Base-by-base conservation (phyloP, 192 early-diverging fungal species). In the Borealophlyctis nickersoniae region DNA sequence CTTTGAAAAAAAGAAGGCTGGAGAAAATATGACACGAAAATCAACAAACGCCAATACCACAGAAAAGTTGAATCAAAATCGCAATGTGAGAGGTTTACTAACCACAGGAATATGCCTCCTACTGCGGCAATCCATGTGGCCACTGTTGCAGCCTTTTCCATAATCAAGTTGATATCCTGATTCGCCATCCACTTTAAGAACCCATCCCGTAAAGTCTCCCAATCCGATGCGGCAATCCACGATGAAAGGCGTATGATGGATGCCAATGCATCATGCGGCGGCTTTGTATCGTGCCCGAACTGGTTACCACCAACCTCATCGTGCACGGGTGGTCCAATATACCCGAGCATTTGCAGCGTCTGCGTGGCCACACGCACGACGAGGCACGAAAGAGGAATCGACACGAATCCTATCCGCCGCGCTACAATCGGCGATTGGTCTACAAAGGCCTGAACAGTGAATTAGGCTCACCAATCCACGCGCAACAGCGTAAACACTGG, bases 371-470 rank as follows among this genome's bases (percentile, higher is more conserved):
- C 77, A 23, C 79, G 81, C 9, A 84, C 81, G 36, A 89, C 86
- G 24, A 93, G 70, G 58, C 89, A 91, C 13, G 86, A 82, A 30
- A 93, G 63, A 0, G 91, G 91, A n/a, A 93, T 65, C 27, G 83
- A 81, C 4, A 90, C 87, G 62, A 93, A 87, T 35, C 91, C 91
- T 58, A 93, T 88, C 5, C 91, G 74, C 4, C 88, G 80, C 1
- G 91, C 88, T 0, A 93, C 88, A 36, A 82, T 78, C 0, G 88
- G 88, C 3, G 89, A 88, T 59, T 85, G 84, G 69, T 92, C 89
- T 4, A 84, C 73, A 72, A 81, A 83, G 57, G 65, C 72, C 64
- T 86, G 60, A 78, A 53, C 65, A 68, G 30, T 70, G 36, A 62
- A 35, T 28, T 30, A 72, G 39, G n/a, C n/a, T n/a, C n/a, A n/a